Conservation (phyloP, 306 rosid genomes). For the Sicyos baderoa region DNA sequence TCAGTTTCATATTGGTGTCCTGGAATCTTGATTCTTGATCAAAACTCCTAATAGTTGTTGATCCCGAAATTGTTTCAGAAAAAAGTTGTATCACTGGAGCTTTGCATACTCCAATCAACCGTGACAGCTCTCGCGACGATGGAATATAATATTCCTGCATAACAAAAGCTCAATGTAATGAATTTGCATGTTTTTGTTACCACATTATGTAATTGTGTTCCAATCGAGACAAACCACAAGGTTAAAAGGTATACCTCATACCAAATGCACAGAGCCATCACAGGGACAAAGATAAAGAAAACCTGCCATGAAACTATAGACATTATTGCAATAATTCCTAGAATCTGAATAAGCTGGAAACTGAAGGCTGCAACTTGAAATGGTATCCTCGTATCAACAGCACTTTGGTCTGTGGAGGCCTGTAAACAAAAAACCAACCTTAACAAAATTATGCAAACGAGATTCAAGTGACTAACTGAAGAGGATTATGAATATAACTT, state of each 20-base stretch:
- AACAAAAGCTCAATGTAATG: slow-evolving; percentile 5
- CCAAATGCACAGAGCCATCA: slow-evolving; percentile 51
- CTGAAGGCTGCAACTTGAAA: slow-evolving; percentile 39
- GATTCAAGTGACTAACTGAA: background rate
- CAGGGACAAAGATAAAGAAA: slow-evolving; percentile 62
- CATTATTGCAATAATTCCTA: slow-evolving; percentile 73
- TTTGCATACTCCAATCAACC: slow-evolving; percentile 73
- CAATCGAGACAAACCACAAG: background rate
- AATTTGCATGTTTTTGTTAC: background rate
- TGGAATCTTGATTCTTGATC: slow-evolving; percentile 60
- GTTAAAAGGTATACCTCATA: slow-evolving; percentile 45
- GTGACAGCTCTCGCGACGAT: slow-evolving; percentile 64
- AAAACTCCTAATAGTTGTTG: slow-evolving; percentile 68
- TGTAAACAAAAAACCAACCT: slow-evolving; percentile 22
- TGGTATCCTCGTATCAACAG: slow-evolving; percentile 43
- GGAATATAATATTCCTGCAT: slow-evolving; percentile 63
- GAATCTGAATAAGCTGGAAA: slow-evolving; percentile 42
- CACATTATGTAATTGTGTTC: background rate
- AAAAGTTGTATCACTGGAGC: slow-evolving; percentile 86
- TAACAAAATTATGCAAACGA: background rate
- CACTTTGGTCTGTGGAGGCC: slow-evolving; percentile 80
- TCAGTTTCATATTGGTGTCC: slow-evolving; percentile 47
- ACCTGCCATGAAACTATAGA: slow-evolving; percentile 78
- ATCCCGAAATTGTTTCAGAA: slow-evolving; percentile 71
- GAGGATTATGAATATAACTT: background rate